Conservation (phyloP, 2,329 filamentous ascomycete genomes). For the Ophiostoma fasciatum region DNA sequence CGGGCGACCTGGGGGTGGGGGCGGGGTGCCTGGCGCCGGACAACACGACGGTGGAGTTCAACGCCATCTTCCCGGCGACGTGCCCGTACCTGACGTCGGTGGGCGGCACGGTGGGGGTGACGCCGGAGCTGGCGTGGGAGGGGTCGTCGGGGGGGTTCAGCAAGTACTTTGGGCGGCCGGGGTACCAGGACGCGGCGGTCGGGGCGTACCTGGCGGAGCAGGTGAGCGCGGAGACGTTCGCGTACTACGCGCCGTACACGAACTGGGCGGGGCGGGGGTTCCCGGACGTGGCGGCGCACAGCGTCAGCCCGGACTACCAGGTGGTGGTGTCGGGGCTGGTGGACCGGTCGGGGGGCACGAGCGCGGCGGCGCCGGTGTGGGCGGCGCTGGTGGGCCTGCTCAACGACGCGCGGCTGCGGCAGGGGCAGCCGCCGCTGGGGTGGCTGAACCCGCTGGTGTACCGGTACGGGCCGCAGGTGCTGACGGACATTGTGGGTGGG, state of each 20-base stretch:
- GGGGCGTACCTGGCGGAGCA: slow-evolving; percentile 24
- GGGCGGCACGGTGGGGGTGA: slow-evolving; percentile 35
- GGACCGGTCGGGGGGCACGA: slow-evolving; percentile 21
- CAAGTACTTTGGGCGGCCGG: slow-evolving; percentile 27
- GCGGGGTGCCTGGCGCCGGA: slow-evolving; percentile 14
- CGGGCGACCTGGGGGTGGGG: slow-evolving; percentile 37
- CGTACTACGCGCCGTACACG: slow-evolving; percentile 33
- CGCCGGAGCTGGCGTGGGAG: slow-evolving; percentile 36
- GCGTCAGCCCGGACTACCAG: slow-evolving; percentile 15
- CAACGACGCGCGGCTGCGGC: slow-evolving; percentile 44
- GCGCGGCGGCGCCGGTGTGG: slow-evolving; percentile 46
- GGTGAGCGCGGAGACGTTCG: slow-evolving; percentile 21
- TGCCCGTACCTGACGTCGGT: slow-evolving; percentile 50
- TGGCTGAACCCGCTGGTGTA: slow-evolving; percentile 51
- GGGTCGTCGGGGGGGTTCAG: slow-evolving; percentile 42
- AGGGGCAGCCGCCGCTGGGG: slow-evolving; percentile 37
- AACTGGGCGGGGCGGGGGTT: slow-evolving; percentile 20
- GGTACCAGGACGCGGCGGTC: slow-evolving; percentile 30
- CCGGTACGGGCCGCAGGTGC: slow-evolving; percentile 14
- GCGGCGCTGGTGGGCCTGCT: slow-evolving; percentile 48
- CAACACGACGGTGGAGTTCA: slow-evolving; percentile 22
- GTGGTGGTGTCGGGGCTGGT: slow-evolving; percentile 19
- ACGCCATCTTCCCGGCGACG: slow-evolving; percentile 23
- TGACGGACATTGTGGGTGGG: slow-evolving; percentile 24
- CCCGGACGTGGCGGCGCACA: slow-evolving; percentile 17